Conservation (phyloP, 2,329 filamentous ascomycete genomes). For the Calonectria pseudoturangicola region DNA sequence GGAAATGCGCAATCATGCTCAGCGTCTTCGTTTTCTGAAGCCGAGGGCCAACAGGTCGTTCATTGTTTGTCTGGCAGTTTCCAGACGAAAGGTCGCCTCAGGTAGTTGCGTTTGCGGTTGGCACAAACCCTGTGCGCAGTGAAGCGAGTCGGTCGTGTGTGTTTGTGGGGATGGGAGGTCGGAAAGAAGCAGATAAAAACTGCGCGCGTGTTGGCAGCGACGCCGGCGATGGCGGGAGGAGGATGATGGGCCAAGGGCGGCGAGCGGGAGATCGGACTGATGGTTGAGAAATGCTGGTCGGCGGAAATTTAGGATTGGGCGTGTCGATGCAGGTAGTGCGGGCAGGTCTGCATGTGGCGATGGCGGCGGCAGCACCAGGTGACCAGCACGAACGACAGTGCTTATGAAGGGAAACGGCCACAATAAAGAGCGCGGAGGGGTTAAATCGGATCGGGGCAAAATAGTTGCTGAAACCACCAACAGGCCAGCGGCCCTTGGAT, state of each 20-base stretch:
- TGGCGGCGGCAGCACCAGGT: constrained; percentile 11
- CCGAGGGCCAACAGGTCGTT: constrained; percentile 44
- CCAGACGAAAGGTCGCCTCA: constrained; percentile 10
- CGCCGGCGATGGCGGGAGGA: constrained; percentile 7
- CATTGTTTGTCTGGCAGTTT: constrained; percentile 48
- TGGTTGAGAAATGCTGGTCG: constrained; percentile 9
- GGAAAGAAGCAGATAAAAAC: background rate
- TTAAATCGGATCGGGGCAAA: constrained; percentile 27
- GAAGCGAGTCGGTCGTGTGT: constrained; percentile 7
- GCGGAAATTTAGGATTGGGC: constrained; percentile 19
- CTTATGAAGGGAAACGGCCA: background rate
- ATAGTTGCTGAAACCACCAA: constrained; percentile 15
- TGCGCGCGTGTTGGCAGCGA: background rate
- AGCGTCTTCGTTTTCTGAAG: constrained; percentile 52
- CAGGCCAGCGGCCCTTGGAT: constrained; percentile 24
- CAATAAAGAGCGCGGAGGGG: constrained; percentile 17
- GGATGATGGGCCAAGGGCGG: background rate
- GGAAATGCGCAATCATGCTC: constrained; percentile 48
- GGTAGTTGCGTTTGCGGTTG: constrained; percentile 36
- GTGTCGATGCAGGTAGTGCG: constrained; percentile 13
- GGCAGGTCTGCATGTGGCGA: constrained; percentile 18
- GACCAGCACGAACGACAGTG: background rate
- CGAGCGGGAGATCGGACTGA: constrained; percentile 1
- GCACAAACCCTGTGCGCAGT: constrained; percentile 24
- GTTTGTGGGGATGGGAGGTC: background rate